Conservation (phyloP, 495 filamentous ascomycete genomes). For the Xylaria telfairii region DNA sequence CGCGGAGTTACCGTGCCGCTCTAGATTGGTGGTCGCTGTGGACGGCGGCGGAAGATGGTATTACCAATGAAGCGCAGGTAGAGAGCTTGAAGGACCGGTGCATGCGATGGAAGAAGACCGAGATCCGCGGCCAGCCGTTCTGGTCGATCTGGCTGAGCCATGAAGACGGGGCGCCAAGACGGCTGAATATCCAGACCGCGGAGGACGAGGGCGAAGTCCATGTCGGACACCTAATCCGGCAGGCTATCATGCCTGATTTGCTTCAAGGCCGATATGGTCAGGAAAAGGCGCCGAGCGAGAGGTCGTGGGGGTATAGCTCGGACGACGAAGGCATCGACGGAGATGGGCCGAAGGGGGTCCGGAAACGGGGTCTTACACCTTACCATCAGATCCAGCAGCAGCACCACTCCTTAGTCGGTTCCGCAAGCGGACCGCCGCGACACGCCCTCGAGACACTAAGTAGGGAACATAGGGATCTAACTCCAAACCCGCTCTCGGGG, state of each 20-base stretch:
- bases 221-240: constrained; percentile 7
- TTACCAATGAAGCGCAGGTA: not conserved
- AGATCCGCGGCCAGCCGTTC: not conserved
- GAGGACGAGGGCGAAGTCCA: not conserved
- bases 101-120: constrained; percentile 6
- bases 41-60: constrained; percentile 27
- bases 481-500: not conserved
- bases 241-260: constrained; percentile 25
- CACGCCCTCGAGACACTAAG: not conserved
- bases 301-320: constrained; percentile 3
- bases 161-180: not conserved
- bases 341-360: not conserved
- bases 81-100: not conserved
- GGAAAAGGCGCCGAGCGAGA: not conserved
- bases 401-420: no score
- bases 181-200: not conserved
- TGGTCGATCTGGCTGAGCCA: not conserved
- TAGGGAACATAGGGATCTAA: not conserved
- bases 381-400: not conserved
- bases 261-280: not conserved
- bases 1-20: constrained; percentile 26
- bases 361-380: not conserved
- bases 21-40: constrained; percentile 38
- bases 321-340: not conserved
- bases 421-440: not conserved